Evolutionary conservation across 1,284 basidiomycete species (phyloP), one percentile per base, ranked within the genome.

Genomic region (Cutaneotrichosporon cavernicola): DNA sequence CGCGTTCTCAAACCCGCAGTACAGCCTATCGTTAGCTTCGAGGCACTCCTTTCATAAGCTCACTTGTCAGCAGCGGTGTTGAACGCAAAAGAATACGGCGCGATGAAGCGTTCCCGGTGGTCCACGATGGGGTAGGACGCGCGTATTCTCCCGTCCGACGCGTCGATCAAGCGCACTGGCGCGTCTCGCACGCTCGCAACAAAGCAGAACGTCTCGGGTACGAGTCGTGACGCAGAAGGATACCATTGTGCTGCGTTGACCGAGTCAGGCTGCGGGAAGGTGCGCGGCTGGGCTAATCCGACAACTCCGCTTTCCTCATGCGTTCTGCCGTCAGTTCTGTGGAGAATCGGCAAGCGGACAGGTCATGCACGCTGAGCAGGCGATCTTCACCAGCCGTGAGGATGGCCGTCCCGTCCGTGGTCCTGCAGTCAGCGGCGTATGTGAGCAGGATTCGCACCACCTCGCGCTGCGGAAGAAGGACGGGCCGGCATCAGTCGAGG

Each of bases 111-210:
- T 78, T 97, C 94, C 18, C 89, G 84, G 71, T 97, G 93, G 76
- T 97, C 92, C 18, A 97, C 85, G 47, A 97, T 95, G 47, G 84
- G 85, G 76, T 97, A 97, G 0, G 90, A 92, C 0, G 92, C 93
- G n/a, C 93, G 85, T 14, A 90, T 83, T 91, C 89, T 82, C 38
- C 92, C 91, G 75, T 89, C 86, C 0, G 79, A 81, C 0, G 86
- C 92, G 72, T 95, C 91, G 1, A 95, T 78, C 8, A 96, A 82
- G 67, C 89, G 88, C 1, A 95, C 86, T 0, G 92, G 92, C 64
- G 86, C 86, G 75, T 94, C 92, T 11, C 90, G 84, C 5, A 92
- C 86, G 7, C 90, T 90, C 0, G 89, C 85, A 2, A 90, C 82
- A 72, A 93, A 92, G 78, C 92, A 95, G 76, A 86, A 93, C 1